Evolutionary conservation across 139 green algal species (phyloP), one percentile per base, ranked within the genome.

Genomic region (Coelastrella sp.): DNA sequence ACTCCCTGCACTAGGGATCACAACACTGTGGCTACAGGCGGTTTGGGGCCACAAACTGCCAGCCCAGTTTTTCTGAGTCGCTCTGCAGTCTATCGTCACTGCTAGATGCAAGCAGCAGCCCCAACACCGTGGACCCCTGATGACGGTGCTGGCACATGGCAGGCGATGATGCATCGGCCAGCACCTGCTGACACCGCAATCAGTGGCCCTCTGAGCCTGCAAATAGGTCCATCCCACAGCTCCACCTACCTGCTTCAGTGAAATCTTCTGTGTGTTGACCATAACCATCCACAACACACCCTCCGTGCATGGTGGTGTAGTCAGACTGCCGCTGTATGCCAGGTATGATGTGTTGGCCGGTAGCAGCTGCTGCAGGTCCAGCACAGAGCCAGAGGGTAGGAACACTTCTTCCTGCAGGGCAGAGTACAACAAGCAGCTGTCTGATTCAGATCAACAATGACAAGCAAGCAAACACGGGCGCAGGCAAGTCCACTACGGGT

Each of bases 221-320:
- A 47, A 47, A 47, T 1, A 47, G n/a, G n/a, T n/a, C 32, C 32
- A 47, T 47, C 8, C 61, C 61, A 71, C 10, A 19, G 22, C 20
- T 3, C n/a, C 8, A 59, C 19, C 13, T 57, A 92, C 89, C 92
- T 94, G 92, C 32, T 85, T 16, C 6, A 16, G 66, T 10, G 81
- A 88, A 57, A 94, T 87, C 32, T 80, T 54, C 71, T 89, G 75
- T 8, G 87, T 20, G 4, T 78, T 54, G 84, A 60, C 91, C 89
- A 91, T 86, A 73, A 96, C 92, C 66, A 94, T 90, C 94, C 94
- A 96, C 80, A 93, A 90, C 57, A 96, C 90, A 64, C 94, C 93
- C 91, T 96, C 91, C 13, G 86, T 92, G 93, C 94, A 96, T 64
- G 94, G 94, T 17, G 94, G 94, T 7, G 94, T 96, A 90, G 94